A percentile compares a stretch with the other conserved stretches of the same genome.
These are phyloP conservation scores for Silene uniflora DNA, from an alignment of 148 eudicot species.

Conservation along the genomic window DNA sequence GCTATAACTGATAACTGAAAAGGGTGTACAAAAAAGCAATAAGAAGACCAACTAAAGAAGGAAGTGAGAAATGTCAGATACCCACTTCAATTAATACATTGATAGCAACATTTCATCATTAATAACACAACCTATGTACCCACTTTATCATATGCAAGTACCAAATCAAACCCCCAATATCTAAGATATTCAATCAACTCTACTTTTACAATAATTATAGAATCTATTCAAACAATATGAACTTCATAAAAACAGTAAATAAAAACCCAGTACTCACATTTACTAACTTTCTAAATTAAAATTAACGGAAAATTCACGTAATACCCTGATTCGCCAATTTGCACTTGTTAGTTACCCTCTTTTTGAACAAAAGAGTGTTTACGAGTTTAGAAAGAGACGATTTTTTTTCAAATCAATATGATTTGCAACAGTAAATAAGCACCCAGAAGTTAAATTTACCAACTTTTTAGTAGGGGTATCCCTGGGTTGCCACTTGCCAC, in stretches of 20 bases:
- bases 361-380: no score
- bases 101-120: conserved; percentile 40
- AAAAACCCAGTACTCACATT: conserved; percentile 14
- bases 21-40: conserved; percentile 24
- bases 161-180: conserved; percentile 26
- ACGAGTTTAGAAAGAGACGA: no score
- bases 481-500: no score
- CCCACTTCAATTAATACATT: conserved; percentile 45
- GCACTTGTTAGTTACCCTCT: no score
- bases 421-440: no score
- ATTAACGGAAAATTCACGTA: background rate
- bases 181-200: no score
- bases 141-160: conserved; percentile 21
- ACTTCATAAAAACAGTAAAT: conserved; percentile 34
- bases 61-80: conserved; percentile 26
- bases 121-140: conserved; percentile 33
- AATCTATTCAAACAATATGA: conserved; percentile 41
- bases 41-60: conserved; percentile 22
- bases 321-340: conserved; percentile 6
- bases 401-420: no score
- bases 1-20: conserved; percentile 21
- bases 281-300: conserved; percentile 1
- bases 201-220: no score
- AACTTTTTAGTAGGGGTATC: no score
- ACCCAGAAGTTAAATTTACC: no score